Base-by-base conservation (phyloP, 2,329 filamentous ascomycete species). In the Leptosphaerulina australis region DNA sequence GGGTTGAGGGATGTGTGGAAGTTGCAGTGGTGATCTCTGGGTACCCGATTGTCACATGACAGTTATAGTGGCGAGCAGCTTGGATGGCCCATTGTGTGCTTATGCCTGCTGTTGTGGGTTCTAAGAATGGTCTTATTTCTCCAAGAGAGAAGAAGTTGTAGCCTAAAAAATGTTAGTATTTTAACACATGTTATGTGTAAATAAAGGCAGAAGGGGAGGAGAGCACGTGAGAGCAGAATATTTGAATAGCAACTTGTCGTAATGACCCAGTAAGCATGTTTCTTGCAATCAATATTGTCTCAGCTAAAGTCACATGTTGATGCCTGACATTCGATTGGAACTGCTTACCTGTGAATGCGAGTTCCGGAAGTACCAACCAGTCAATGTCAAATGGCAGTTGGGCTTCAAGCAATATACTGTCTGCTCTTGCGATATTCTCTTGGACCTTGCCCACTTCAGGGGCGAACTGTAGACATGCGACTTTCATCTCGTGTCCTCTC, bases 91-190 rank as follows among this genome's bases (percentile, higher is more conserved):
- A 94, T 15, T 87, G 71, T 0, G 88, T 85, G 5, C 81, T 85
- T 44, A 88, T 83, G 0, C 90, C 90, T 0, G 82, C 77, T 4
- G 82, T 80, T 0, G 82, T 82, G 0, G 78, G 81, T 64, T 94
- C 90, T 3, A 93, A 81, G 59, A 79, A 88, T 0, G 88, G 87
- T 1, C 74, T 72, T 33, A 93, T 91, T 1, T 90, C 80, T 24
- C 81, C 75, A 2, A 90, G 69, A 0, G 85, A 88, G 31, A 82
- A 80, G 75, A 92, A 93, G 68, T 91, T 91, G 76, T 92, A 94
- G 22, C 90, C 88, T 84, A 66, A 9, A 9, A 8, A 21, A 2
- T 20, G 39, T 62, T 24, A 63, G 43, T 21, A 15, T 25, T 37
- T n/a, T 5, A 22, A 8, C 17, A 18, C 21, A 9, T n/a, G n/a